Evolutionary conservation across 352 stramenopile genomes (phyloP).

Genomic region (Aphanomyces euteiches): DNA sequence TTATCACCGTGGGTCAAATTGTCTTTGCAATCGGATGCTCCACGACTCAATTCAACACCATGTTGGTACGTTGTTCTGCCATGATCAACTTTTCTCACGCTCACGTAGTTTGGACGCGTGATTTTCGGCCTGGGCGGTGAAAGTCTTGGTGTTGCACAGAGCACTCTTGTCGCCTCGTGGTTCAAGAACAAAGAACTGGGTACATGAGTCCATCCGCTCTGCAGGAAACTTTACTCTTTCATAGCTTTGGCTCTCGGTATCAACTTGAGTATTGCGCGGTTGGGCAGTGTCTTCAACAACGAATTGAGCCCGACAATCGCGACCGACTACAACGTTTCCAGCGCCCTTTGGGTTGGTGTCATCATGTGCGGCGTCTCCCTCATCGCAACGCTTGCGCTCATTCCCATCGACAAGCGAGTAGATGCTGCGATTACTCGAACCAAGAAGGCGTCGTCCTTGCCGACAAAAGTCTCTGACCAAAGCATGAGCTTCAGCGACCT

Average conservation of each 20-base stretch:
- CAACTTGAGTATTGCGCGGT: slow-evolving; percentile 85
- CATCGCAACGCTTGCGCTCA: slow-evolving; percentile 64
- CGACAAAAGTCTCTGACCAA: slow-evolving; percentile 31
- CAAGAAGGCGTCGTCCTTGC: slow-evolving; percentile 9
- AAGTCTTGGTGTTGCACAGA: slow-evolving; percentile 86
- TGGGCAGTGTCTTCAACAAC: slow-evolving; percentile 93
- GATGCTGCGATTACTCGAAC: slow-evolving; percentile 36
- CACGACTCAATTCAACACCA: slow-evolving; percentile 69
- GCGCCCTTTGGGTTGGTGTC: slow-evolving; percentile 83
- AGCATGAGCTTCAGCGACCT: slow-evolving; percentile 69
- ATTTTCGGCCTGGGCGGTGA: slow-evolving; percentile 92
- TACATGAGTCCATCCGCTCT: slow-evolving; percentile 25
- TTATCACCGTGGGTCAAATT: slow-evolving; percentile 80
- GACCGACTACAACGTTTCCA: slow-evolving; percentile 50
- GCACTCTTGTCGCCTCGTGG: slow-evolving; percentile 88
- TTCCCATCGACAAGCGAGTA: slow-evolving; percentile 72
- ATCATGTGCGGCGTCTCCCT: slow-evolving; percentile 74
- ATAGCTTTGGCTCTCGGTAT: slow-evolving; percentile 87
- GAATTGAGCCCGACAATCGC: slow-evolving; percentile 81
- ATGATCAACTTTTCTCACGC: slow-evolving; percentile 26
- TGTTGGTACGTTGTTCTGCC: slow-evolving; percentile 44
- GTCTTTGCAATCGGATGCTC: slow-evolving; percentile 86
- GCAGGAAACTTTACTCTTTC: not conserved
- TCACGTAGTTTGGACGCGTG: slow-evolving; percentile 70
- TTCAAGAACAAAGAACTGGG: slow-evolving; percentile 90